phyloP scores from a whole-genome alignment of 257 asterid genomes.

The Solanum bulbocastanum region DNA sequence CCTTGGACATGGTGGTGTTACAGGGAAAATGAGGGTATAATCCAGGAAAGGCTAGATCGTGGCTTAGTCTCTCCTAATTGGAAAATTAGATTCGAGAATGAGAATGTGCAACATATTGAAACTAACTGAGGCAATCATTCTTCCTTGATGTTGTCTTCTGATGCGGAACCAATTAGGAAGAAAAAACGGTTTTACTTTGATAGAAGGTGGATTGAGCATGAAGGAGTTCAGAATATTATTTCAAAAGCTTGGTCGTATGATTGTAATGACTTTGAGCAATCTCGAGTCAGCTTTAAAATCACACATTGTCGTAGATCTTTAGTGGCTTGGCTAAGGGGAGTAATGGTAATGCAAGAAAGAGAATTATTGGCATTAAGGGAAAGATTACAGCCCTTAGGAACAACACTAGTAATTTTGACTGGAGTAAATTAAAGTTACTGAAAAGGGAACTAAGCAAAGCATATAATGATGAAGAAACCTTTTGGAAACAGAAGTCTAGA shows the following conservation, averaged over 20 bases:
- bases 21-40: not conserved
- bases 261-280: not conserved
- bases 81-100: too few species aligned
- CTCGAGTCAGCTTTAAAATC: too few species aligned
- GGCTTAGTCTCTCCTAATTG: not conserved
- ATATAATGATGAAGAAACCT: not conserved
- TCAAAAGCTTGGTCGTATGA: not conserved
- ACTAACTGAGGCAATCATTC: not conserved
- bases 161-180: not conserved
- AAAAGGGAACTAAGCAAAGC: not conserved
- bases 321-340: not conserved
- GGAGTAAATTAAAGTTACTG: not conserved
- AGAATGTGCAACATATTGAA: too few species aligned
- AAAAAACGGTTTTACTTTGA: not conserved
- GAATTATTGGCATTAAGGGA: not conserved
- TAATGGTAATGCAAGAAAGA: not conserved
- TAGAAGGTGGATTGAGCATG: not conserved
- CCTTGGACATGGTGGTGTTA: not conserved
- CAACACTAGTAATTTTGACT: not conserved
- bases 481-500: not conserved
- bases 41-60: too few species aligned
- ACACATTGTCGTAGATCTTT: too few species aligned
- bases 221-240: not conserved
- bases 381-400: not conserved
- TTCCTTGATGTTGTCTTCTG: not conserved